Evolutionary conservation across 2,329 filamentous ascomycete species (phyloP).

Genomic region (Kalmusia sp.): DNA sequence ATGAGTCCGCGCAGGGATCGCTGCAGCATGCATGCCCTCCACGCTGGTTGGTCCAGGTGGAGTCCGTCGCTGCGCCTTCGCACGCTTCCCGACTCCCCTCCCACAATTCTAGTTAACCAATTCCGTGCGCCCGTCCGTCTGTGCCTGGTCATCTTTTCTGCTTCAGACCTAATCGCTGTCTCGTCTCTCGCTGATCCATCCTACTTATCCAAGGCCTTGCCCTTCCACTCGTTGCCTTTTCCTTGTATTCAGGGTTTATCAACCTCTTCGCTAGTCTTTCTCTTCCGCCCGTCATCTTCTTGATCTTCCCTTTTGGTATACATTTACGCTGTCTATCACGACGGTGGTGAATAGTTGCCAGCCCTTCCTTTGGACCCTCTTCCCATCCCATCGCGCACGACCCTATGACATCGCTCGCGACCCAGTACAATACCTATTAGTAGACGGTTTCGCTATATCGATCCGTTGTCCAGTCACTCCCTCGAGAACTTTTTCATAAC

Average conservation of each 20-base stretch:
- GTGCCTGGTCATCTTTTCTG: slow-evolving; percentile 53
- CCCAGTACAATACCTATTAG: slow-evolving; percentile 43
- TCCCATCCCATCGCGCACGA: slow-evolving; percentile 33
- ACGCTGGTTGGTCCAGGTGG: slow-evolving; percentile 43
- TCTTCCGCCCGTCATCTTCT: slow-evolving; percentile 43
- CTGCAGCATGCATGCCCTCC: slow-evolving; percentile 37
- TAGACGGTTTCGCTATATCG: slow-evolving; percentile 49
- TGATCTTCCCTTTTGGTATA: slow-evolving; percentile 47
- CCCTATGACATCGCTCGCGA: slow-evolving; percentile 39
- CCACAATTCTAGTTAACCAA: slow-evolving; percentile 41
- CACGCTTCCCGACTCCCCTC: slow-evolving; percentile 37
- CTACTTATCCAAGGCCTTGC: slow-evolving; percentile 49
- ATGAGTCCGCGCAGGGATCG: slow-evolving; percentile 43
- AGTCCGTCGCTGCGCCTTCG: slow-evolving; percentile 46
- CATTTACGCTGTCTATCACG: slow-evolving; percentile 37
- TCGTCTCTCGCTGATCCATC: slow-evolving; percentile 49
- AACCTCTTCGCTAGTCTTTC: slow-evolving; percentile 50
- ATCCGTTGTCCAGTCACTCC: slow-evolving; percentile 51
- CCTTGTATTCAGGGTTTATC: slow-evolving; percentile 50
- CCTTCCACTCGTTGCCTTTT: slow-evolving; percentile 46
- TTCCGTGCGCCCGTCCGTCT: slow-evolving; percentile 45
- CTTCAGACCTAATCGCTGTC: slow-evolving; percentile 47
- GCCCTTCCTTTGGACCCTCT: slow-evolving; percentile 47
- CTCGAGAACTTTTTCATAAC: slow-evolving; percentile 35
- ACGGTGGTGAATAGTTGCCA: slow-evolving; percentile 44